These are phyloP conservation scores for Cardamine resedifolia DNA, from an alignment of 345 rosid species.

Conservation along the genomic window DNA sequence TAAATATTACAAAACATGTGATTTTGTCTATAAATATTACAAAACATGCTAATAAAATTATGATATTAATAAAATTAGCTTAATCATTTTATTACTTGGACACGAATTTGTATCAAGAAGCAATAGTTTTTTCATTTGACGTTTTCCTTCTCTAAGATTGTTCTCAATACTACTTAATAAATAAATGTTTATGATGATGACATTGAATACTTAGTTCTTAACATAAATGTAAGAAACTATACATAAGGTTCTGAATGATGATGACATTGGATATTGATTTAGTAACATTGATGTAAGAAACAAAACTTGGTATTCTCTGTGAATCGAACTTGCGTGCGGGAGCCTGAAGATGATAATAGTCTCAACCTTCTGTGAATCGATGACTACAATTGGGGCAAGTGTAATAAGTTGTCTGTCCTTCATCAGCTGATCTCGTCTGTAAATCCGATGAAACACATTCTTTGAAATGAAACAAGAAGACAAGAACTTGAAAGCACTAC, in stretches of 20 bases:
- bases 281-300: constrained; percentile 2
- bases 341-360: not conserved
- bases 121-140: not conserved
- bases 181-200: not conserved
- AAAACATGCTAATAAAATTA: too few relatives aligned
- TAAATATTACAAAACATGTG: too few relatives aligned
- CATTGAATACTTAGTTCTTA: not conserved
- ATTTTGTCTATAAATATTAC: too few relatives aligned
- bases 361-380: constrained; percentile 39
- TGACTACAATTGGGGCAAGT: constrained; percentile 39
- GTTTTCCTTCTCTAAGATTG: not conserved
- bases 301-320: constrained; percentile 6
- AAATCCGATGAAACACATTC: constrained; percentile 1
- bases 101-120: not conserved
- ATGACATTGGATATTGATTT: not conserved
- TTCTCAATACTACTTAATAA: not conserved
- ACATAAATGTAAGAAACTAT: not conserved
- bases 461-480: constrained; percentile 2
- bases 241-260: not conserved
- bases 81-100: not conserved
- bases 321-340: too few relatives aligned
- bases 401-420: constrained; percentile 37
- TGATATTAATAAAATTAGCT: too few relatives aligned
- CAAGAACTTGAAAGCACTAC: not conserved
- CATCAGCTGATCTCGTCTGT: constrained; percentile 39